A percentile compares a stretch with the other conserved stretches of the same genome.
Conservation (phyloP, 495 filamentous ascomycete genomes). For the Annulohypoxylon stygium region DNA sequence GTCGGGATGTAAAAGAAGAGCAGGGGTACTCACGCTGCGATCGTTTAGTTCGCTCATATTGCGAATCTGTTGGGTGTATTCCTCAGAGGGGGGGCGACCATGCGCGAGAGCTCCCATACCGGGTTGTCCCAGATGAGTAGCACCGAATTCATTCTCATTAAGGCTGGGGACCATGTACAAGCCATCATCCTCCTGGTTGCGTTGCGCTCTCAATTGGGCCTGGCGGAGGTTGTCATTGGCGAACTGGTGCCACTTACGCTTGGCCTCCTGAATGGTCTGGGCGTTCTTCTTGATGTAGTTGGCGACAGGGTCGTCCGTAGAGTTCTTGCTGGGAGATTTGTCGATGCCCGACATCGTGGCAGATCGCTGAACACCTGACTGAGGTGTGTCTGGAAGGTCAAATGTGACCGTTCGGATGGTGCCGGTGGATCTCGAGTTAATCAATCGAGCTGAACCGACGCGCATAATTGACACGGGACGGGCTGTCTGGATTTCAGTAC, state of each 20-base stretch:
- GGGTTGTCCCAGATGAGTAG: neutral
- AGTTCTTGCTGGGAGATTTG: neutral
- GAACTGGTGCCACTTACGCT: neutral
- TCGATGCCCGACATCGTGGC: constrained; percentile 7
- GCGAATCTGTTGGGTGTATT: neutral
- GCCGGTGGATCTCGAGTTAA: neutral
- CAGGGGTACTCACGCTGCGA: neutral
- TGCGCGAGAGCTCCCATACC: neutral
- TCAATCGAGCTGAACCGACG: neutral
- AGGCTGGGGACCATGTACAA: neutral
- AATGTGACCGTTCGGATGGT: neutral
- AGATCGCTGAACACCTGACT: neutral
- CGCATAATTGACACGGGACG: neutral
- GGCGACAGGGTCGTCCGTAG: constrained; percentile 10
- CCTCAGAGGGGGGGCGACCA: neutral
- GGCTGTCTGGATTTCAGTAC: neutral
- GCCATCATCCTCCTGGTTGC: neutral
- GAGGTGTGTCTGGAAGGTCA: neutral
- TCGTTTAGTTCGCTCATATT: neutral
- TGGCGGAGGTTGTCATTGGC: neutral
- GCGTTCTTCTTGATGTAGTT: constrained; percentile 21
- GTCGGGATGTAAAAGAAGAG: neutral
- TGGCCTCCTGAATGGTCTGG: neutral
- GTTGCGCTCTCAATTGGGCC: neutral
- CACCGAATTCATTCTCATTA: neutral